Evolutionary conservation across 1,284 basidiomycete genomes (phyloP).

Genomic region (Trichosporon sp.): DNA sequence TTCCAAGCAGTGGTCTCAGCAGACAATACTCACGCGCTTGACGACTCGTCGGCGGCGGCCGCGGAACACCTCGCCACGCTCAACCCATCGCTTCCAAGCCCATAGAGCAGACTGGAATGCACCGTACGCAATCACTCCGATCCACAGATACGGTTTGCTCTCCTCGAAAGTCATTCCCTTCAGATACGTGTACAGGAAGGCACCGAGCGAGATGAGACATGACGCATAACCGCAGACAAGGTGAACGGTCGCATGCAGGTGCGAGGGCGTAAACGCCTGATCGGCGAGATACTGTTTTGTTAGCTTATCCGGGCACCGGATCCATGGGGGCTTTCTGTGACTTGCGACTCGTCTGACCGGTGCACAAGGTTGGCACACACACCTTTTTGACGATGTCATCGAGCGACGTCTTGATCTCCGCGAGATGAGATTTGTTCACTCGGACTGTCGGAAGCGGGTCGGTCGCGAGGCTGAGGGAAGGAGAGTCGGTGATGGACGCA

Average conservation of each 20-base stretch:
- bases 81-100: conserved; percentile 54
- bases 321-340: background rate
- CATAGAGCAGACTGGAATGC: conserved; percentile 46
- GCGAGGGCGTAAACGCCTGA: conserved; percentile 80
- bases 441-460: conserved; percentile 62
- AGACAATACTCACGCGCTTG: conserved; percentile 49
- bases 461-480: conserved; percentile 33
- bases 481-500: conserved; percentile 9
- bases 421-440: conserved; percentile 77
- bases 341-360: background rate
- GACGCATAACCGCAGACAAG: conserved; percentile 80
- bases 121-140: conserved; percentile 65
- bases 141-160: conserved; percentile 75
- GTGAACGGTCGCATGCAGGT: conserved; percentile 81
- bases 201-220: conserved; percentile 74
- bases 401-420: conserved; percentile 83
- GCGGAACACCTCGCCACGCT: conserved; percentile 52
- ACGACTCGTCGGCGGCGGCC: conserved; percentile 54
- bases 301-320: background rate
- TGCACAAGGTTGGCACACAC: conserved; percentile 50
- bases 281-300: conserved; percentile 68
- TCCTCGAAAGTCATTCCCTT: conserved; percentile 76
- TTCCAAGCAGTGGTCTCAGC: no score
- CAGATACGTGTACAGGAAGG: conserved; percentile 75
- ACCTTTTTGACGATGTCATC: conserved; percentile 89